phyloP scores from a whole-genome alignment of 805 yeast genomes.

The Candida rishiriensis region DNA sequence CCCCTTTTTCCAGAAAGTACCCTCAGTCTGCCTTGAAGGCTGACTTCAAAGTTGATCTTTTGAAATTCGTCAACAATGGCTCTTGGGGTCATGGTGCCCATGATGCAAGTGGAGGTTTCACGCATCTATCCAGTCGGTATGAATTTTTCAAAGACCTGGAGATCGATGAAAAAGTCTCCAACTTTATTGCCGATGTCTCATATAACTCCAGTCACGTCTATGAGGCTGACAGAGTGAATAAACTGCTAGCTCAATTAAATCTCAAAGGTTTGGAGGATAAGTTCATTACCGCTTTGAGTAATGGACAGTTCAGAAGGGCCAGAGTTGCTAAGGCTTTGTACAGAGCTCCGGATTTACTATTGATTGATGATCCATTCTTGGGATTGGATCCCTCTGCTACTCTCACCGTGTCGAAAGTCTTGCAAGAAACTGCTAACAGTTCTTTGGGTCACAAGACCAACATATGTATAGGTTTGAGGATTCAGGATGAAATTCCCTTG shows the following conservation, averaged over 20 bases:
- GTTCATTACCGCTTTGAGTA: slow-evolving; percentile 85
- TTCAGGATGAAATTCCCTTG: slow-evolving; percentile 68
- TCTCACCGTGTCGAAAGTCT: slow-evolving; percentile 49
- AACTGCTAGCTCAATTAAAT: slow-evolving; percentile 46
- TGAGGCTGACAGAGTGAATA: slow-evolving; percentile 34
- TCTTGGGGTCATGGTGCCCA: slow-evolving; percentile 33
- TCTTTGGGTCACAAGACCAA: slow-evolving; percentile 31
- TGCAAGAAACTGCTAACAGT: slow-evolving; percentile 25
- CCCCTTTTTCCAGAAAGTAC: slow-evolving; percentile 49
- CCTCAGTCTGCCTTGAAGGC: slow-evolving; percentile 49
- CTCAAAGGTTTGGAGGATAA: slow-evolving; percentile 55
- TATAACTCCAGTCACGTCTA: slow-evolving; percentile 37
- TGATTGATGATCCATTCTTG: slow-evolving; percentile 88
- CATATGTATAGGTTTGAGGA: slow-evolving; percentile 69
- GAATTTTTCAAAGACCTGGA: slow-evolving; percentile 77
- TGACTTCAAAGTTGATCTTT: slow-evolving; percentile 34
- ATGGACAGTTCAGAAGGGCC: slow-evolving; percentile 92
- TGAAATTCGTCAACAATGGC: slow-evolving; percentile 34
- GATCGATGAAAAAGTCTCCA: slow-evolving; percentile 65
- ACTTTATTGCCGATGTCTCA: slow-evolving; percentile 55
- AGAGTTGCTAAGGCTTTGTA: slow-evolving; percentile 74
- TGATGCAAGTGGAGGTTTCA: slow-evolving; percentile 40
- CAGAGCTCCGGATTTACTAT: slow-evolving; percentile 55
- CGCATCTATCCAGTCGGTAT: slow-evolving; percentile 84
- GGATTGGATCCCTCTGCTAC: slow-evolving; percentile 84